Evolutionary conservation across 495 filamentous ascomycete species (phyloP).

Genomic region (Gamarada debralockiae): DNA sequence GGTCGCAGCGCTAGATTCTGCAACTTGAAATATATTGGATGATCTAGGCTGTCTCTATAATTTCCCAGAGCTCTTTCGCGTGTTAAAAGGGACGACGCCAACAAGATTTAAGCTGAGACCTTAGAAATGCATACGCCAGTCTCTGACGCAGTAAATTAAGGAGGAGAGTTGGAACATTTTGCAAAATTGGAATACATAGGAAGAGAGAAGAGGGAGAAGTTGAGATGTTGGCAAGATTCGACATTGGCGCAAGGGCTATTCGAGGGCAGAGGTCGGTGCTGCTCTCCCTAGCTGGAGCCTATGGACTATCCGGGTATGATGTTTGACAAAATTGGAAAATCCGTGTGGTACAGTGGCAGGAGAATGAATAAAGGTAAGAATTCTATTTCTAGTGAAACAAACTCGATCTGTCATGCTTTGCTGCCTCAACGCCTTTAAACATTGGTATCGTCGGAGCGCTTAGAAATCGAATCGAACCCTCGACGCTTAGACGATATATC

Average conservation of each 20-base stretch:
- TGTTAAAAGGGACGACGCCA: background rate
- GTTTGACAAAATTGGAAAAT: too few species aligned
- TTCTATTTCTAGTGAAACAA: too few species aligned
- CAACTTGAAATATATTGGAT: too few species aligned
- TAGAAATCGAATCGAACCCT: too few species aligned
- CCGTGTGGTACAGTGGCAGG: too few species aligned
- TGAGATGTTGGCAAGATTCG: slow-evolving; percentile 1
- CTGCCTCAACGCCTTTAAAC: too few species aligned
- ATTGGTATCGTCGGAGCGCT: too few species aligned
- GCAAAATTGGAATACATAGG: background rate
- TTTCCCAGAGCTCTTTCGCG: background rate
- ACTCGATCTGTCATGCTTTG: too few species aligned
- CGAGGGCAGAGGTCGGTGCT: background rate
- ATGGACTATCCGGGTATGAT: background rate
- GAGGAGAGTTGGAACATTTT: background rate
- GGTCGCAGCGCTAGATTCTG: too few species aligned
- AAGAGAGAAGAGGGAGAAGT: background rate
- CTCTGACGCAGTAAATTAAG: background rate
- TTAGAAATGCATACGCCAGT: background rate
- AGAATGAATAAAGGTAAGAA: too few species aligned
- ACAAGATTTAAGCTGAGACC: background rate
- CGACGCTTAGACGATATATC: too few species aligned
- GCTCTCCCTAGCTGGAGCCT: background rate
- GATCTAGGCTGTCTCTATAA: too few species aligned
- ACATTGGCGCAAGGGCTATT: background rate